Evolutionary conservation across 1,284 basidiomycete genomes (phyloP).

Genomic region (Fomitopsis pinicola): DNA sequence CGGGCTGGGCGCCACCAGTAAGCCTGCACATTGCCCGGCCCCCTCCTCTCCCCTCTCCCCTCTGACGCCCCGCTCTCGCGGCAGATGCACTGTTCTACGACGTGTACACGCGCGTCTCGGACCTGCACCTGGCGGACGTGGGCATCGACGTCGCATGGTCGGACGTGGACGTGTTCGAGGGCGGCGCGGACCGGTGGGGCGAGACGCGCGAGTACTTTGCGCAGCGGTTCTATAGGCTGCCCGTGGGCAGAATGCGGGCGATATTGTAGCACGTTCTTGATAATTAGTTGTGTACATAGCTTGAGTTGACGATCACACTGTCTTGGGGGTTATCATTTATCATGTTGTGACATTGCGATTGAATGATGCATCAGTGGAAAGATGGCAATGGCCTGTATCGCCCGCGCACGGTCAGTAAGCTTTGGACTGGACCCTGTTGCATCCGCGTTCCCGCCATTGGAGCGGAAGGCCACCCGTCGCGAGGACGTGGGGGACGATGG

Average conservation of each 20-base stretch:
- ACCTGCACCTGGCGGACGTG: constrained; percentile 81
- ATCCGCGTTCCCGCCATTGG: no score
- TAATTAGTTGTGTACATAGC: no score
- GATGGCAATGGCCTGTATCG: no score
- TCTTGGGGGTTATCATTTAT: no score
- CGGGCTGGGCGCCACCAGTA: constrained; percentile 93
- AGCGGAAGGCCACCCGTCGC: not conserved
- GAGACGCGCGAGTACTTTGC: constrained; percentile 70
- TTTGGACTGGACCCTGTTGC: no score
- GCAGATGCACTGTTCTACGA: constrained; percentile 87
- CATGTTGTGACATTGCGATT: no score
- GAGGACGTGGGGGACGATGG: not conserved
- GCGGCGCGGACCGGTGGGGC: constrained; percentile 57
- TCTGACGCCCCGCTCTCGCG: not conserved
- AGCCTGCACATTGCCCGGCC: constrained; percentile 18
- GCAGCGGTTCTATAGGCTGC: constrained; percentile 61
- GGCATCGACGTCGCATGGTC: constrained; percentile 75
- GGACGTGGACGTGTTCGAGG: constrained; percentile 59
- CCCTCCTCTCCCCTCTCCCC: not conserved
- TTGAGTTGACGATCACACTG: not conserved
- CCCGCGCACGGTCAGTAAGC: no score
- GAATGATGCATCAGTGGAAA: no score
- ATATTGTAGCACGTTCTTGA: constrained; percentile 6
- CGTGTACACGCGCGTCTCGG: constrained; percentile 84
- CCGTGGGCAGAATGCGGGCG: constrained; percentile 43